Conservation (phyloP, 805 yeast species). For the Suhomyces prunicola region DNA sequence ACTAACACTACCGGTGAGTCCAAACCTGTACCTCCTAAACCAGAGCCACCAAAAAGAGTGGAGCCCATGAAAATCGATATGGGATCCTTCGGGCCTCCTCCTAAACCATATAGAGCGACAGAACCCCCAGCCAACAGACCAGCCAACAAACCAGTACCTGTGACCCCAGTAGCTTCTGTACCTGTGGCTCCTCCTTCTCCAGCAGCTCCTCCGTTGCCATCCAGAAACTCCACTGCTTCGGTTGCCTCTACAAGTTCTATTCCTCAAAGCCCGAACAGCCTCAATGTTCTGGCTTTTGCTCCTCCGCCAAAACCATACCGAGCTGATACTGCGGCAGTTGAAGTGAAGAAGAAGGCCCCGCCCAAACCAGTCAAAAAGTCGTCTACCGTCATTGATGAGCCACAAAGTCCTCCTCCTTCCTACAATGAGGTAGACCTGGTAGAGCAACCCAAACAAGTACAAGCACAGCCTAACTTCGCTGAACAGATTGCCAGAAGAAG, state of each 20-base stretch:
- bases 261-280: not conserved
- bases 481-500: conserved; percentile 21
- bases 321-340: not conserved
- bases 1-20: not conserved
- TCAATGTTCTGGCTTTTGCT: not conserved
- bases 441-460: not conserved
- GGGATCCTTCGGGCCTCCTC: conserved; percentile 44
- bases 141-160: not conserved
- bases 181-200: conserved; percentile 2
- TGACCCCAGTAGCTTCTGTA: not conserved
- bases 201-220: conserved; percentile 1
- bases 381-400: not conserved
- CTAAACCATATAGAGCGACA: conserved; percentile 24
- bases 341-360: conserved; percentile 32
- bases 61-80: conserved; percentile 31
- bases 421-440: conserved; percentile 10
- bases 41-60: conserved; percentile 12
- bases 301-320: conserved; percentile 2
- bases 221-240: not conserved
- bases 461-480: conserved; percentile 20
- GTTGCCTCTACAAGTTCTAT: not conserved
- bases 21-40: not conserved
- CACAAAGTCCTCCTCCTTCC: conserved; percentile 19
- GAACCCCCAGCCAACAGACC: not conserved
- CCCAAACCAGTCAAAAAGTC: conserved; percentile 42